Conservation (phyloP, 2,329 filamentous ascomycete species). For the Fonsecaea erecta region DNA sequence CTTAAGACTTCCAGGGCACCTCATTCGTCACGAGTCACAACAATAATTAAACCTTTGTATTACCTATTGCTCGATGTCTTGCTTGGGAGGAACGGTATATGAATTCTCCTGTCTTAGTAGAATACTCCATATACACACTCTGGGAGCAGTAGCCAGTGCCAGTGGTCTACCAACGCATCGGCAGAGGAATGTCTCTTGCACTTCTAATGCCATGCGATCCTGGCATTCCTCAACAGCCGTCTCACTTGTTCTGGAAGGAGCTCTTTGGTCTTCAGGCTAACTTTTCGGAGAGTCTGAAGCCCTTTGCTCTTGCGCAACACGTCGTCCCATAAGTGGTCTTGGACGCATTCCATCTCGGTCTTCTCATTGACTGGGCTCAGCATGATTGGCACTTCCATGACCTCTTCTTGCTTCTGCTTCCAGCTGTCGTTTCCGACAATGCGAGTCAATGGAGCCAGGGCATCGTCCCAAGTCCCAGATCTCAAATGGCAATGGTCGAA, state of each 20-base stretch:
- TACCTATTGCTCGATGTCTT: background rate
- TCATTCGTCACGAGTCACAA: background rate
- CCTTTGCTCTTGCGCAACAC: conserved; percentile 27
- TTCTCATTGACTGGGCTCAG: conserved; percentile 42
- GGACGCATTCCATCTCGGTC: conserved; percentile 35
- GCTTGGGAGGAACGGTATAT: conserved; percentile 4
- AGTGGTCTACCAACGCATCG: background rate
- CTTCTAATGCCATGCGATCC: conserved; percentile 31
- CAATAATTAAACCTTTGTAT: background rate
- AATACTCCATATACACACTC: background rate
- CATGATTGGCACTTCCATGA: conserved; percentile 47
- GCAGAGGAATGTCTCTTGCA: background rate
- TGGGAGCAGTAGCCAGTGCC: conserved; percentile 35
- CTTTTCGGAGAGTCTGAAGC: conserved; percentile 30
- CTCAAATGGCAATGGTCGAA: conserved; percentile 76
- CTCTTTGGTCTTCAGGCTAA: conserved; percentile 31
- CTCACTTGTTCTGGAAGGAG: conserved; percentile 34
- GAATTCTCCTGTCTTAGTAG: conserved; percentile 1
- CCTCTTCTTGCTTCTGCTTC: conserved; percentile 45
- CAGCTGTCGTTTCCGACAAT: conserved; percentile 45
- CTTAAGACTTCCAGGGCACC: background rate
- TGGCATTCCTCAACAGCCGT: conserved; percentile 29
- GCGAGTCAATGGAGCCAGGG: conserved; percentile 70
- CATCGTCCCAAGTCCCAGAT: conserved; percentile 78
- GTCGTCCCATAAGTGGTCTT: conserved; percentile 40